Evolutionary conservation across 2,329 filamentous ascomycete genomes (phyloP), one percentile per base, ranked within the genome.

Genomic region (Bimuria novae-zelandiae): DNA sequence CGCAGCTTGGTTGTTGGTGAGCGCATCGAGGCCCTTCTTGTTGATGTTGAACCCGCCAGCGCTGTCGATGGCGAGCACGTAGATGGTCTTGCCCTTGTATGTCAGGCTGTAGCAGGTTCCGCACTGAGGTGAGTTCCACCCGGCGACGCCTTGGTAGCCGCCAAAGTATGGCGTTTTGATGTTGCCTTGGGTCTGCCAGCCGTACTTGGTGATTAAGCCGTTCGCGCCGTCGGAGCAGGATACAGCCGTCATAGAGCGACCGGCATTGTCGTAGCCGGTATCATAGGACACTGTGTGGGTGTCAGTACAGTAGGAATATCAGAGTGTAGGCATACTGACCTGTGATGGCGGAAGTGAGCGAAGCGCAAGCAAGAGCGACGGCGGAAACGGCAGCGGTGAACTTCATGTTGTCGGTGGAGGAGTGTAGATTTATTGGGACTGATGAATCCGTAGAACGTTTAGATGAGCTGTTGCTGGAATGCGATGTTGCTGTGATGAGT

Each of bases 211-310:
- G 57, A 83, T 83, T 56, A 90, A 80, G 52, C 88, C 88, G 73
- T 89, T 87, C 56, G 57, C 41, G 49, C 88, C 88, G 67, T 90
- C 84, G 27, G 84, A 88, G 82, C 88, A 91, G 56, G 85, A 71
- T 39, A 91, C 80, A 4, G 67, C 71, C 29, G 74, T 78, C 49
- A 92, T 71, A 39, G 82, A 78, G 52, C 84, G 81, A 54, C 61
- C 60, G 40, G 70, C 70, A 57, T 87, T 76, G 68, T 92, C 89
- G 76, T 90, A 94, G 68, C 81, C 84, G 17, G 77, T 75, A 75
- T 92, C 89, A 74, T 87, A 93, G 59, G 86, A 87, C 66, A 92
- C 88, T 71, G 46, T 42, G 10, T 29, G 8, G n/a, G 36, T 17
- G 41, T 63, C 46, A 61, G 51, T n/a, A 48, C 7, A 14, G 1